These are phyloP conservation scores for Scalesia atractyloides DNA, from an alignment of 129 eudicot species.

Conservation along the genomic window DNA sequence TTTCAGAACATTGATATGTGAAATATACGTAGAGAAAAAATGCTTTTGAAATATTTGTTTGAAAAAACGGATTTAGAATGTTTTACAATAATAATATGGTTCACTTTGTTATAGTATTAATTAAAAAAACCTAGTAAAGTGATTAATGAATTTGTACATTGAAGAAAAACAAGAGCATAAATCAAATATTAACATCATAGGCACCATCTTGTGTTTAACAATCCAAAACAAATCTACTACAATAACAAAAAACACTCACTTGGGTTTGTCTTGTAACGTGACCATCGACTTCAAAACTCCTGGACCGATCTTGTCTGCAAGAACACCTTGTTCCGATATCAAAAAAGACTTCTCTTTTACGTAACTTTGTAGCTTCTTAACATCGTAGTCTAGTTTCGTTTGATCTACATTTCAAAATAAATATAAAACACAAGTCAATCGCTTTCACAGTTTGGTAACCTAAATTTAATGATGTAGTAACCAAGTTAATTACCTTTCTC, in stretches of 20 bases:
- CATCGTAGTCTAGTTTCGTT: conserved; percentile 64
- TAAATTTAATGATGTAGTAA: too few species aligned
- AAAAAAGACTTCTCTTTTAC: conserved; percentile 77
- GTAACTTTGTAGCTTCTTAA: conserved; percentile 76
- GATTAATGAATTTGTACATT: too few species aligned
- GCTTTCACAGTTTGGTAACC: background rate
- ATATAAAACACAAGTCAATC: conserved; percentile 4
- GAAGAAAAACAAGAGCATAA: too few species aligned
- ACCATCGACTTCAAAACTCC: conserved; percentile 82
- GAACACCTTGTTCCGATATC: conserved; percentile 83
- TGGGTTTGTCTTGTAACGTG: conserved; percentile 63
- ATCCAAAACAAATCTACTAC: background rate
- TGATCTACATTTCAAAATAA: conserved; percentile 60
- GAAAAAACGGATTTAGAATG: too few species aligned
- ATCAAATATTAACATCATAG: background rate
- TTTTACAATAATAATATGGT: too few species aligned
- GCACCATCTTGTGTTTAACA: background rate
- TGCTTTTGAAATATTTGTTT: too few species aligned
- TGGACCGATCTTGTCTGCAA: conserved; percentile 86
- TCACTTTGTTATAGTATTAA: too few species aligned
- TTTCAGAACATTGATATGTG: too few species aligned
- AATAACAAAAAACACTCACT: conserved; percentile 39
- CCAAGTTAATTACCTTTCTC: conserved; percentile 93
- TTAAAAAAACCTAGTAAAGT: too few species aligned
- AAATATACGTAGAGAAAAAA: too few species aligned